Evolutionary conservation across 495 filamentous ascomycete genomes (phyloP).

Genomic region (Trichoderma asperelloides): DNA sequence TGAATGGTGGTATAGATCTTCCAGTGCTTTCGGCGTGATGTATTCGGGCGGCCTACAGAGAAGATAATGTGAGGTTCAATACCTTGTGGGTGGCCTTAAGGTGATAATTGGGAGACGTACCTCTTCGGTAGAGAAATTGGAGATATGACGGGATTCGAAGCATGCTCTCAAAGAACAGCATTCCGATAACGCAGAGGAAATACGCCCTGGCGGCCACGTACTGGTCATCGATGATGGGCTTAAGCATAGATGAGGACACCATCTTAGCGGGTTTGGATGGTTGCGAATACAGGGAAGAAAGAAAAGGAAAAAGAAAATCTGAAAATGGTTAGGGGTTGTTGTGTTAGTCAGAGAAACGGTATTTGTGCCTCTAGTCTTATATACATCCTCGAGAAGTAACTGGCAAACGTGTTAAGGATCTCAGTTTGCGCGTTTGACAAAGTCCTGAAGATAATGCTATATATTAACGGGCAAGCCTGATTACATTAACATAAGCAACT

Average conservation of each 20-base stretch:
- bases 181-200: slow-evolving; percentile 14
- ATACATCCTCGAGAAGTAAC: not conserved
- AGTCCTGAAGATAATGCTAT: not conserved
- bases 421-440: not conserved
- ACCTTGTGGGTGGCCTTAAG: not conserved
- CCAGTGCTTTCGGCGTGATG: slow-evolving; percentile 12
- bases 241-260: no score
- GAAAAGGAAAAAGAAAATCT: not conserved
- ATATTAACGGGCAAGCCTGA: not conserved
- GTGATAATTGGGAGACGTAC: not conserved
- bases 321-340: no score
- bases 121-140: slow-evolving; percentile 7
- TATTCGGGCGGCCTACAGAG: not conserved
- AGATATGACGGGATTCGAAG: slow-evolving; percentile 12
- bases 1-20: slow-evolving; percentile 15
- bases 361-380: no score
- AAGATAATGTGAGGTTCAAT: not conserved
- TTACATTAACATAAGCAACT: no score
- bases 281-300: not conserved
- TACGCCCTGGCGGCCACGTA: slow-evolving; percentile 14
- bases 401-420: not conserved
- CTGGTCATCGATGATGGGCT: slow-evolving; percentile 15
- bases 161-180: slow-evolving; percentile 15
- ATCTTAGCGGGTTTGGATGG: not conserved
- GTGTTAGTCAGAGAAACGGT: no score